A percentile compares a stretch with the other conserved stretches of the same genome.
Evolutionary conservation across 352 stramenopile species (phyloP).

Genomic region (Discostella stelligera): DNA sequence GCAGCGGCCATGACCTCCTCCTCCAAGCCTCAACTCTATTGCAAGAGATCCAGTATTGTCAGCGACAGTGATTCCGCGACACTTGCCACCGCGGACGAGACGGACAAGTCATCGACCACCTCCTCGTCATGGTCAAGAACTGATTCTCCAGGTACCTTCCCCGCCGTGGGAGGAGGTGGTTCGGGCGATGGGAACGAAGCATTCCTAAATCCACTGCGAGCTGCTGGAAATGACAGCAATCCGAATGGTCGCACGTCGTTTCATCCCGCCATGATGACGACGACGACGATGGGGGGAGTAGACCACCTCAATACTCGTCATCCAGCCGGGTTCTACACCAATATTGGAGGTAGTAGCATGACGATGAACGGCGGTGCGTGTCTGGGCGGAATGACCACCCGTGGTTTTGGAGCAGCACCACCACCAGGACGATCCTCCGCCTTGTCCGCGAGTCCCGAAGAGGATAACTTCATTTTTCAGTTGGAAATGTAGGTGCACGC

Average conservation of each 20-base stretch:
- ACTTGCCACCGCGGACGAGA: conserved; percentile 17
- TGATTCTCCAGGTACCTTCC: conserved; percentile 1
- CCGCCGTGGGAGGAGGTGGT: not conserved
- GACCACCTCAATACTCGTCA: not conserved
- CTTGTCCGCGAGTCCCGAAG: not conserved
- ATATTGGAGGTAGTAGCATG: not conserved
- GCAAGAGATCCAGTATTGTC: not conserved
- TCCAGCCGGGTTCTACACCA: not conserved
- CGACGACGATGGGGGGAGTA: not conserved
- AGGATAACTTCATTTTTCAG: conserved; percentile 40
- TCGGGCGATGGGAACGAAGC: not conserved
- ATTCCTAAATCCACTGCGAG: not conserved
- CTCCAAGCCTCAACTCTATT: not conserved
- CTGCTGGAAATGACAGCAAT: not conserved
- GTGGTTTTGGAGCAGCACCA: not conserved
- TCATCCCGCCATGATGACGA: not conserved
- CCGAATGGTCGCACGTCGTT: not conserved
- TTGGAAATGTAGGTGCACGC: conserved; percentile 32
- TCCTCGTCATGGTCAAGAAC: conserved; percentile 13
- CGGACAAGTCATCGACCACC: conserved; percentile 8
- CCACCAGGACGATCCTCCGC: not conserved
- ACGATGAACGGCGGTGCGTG: not conserved
- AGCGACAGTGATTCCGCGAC: conserved; percentile 1
- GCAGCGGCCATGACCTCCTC: not conserved
- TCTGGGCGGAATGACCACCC: not conserved